Percentiles rank a stretch among this genome's conserved stretches.
Evolutionary conservation across 176 grass and related monocot species (phyloP).

Genomic region (Themeda triandra): DNA sequence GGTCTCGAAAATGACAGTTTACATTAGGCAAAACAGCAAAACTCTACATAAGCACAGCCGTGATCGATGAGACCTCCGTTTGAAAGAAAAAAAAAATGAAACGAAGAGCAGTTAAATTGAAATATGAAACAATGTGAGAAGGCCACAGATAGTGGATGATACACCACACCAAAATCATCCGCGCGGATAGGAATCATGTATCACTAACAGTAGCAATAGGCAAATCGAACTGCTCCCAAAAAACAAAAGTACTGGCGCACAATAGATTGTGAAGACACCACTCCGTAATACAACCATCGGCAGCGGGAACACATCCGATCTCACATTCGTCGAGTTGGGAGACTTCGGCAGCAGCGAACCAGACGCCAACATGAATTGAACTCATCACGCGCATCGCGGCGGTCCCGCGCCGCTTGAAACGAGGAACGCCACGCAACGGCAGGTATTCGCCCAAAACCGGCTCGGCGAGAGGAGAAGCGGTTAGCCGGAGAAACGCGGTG

Average conservation of each 20-base stretch:
- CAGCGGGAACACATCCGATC: background rate
- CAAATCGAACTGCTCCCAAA: background rate
- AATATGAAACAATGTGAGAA: background rate
- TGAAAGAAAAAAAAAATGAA: background rate
- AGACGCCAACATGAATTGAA: background rate
- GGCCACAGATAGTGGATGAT: background rate
- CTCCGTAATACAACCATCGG: background rate
- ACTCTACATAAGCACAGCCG: background rate
- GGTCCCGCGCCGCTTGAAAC: background rate
- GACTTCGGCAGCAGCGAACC: background rate
- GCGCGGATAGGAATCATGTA: background rate
- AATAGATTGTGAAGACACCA: background rate
- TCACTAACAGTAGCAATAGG: background rate
- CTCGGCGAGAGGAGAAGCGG: background rate
- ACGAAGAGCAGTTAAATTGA: background rate
- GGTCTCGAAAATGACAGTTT: background rate
- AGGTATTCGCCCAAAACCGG: background rate
- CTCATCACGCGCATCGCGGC: background rate
- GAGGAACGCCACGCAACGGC: background rate
- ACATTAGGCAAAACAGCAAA: background rate
- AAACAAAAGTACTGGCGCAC: background rate
- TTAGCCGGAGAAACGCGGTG: background rate
- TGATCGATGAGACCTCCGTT: background rate
- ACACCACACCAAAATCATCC: background rate
- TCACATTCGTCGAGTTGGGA: background rate